Base-by-base conservation (phyloP, 345 rosid species). In the Streptanthus diversifolius region DNA sequence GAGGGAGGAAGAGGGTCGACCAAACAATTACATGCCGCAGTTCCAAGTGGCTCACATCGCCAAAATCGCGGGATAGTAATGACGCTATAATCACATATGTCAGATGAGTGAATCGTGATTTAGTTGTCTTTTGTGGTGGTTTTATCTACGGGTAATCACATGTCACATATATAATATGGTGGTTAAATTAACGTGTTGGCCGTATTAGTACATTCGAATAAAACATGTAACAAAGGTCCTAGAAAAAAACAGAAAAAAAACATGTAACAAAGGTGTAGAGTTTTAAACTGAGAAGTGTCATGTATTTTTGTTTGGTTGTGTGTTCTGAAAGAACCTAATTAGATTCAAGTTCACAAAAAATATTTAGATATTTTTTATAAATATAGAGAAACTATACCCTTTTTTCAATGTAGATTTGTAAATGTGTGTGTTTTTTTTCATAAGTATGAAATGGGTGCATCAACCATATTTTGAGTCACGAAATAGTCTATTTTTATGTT, bases 21-120 rank as follows among this genome's bases (percentile, higher is more conserved):
- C 83, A 32, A 83, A 83, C 70, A 79, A 29, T n/a, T 90, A 88
- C 66, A 63, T 68, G 1, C 43, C 97, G 3, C 98, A 90, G 75
- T 87, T 82, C 73, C 66, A 90, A 72, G 18, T 87, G n/a, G 96
- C 91, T 58, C 80, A 64, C 35, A 63, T 77, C 24, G 17, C 70
- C 39, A 70, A 77, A 70, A 63, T 70, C 41, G 49, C 17, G 2
- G 70, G 58, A 4, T 25, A 59, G 62, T 32, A 47, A 18, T 21
- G 43, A 36, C 12, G 18, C 35, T 25, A 36, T 29, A 5, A 30
- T 15, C 55, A 25, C 14, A 62, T 47, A 30, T 51, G 40, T 12
- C 2, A 4, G 8, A 5, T 8, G 8, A 3, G 53, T 49, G 41
- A 37, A 25, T 5, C 48, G 60, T 48, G 59, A 47, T 8, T 12